A percentile compares a stretch with the other conserved stretches of the same genome.
phyloP scores from a whole-genome alignment of 2,329 filamentous ascomycete species.

The Macrophomina phaseolina region DNA sequence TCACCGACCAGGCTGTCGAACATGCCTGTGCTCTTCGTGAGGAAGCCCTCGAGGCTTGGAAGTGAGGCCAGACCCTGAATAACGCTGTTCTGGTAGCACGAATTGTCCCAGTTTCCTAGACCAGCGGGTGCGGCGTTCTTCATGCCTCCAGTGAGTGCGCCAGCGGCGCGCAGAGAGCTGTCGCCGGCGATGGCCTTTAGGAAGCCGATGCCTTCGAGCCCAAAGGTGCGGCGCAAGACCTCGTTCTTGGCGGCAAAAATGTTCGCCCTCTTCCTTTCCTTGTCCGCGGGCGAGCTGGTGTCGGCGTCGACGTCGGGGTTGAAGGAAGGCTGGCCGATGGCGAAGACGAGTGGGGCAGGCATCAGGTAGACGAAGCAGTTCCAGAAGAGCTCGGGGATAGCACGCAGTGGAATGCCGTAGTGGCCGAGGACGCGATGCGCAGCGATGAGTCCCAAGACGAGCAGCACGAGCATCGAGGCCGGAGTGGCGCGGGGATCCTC shows the following conservation, averaged over 20 bases:
- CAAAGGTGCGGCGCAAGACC: slow-evolving; percentile 43
- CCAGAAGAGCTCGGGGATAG: slow-evolving; percentile 62
- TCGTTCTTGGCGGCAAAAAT: slow-evolving; percentile 42
- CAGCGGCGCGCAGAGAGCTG: slow-evolving; percentile 38
- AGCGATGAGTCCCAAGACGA: slow-evolving; percentile 23
- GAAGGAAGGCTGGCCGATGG: slow-evolving; percentile 52
- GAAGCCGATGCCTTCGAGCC: slow-evolving; percentile 44
- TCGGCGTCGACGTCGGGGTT: slow-evolving; percentile 15
- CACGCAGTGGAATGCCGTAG: slow-evolving; percentile 34
- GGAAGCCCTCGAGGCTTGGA: slow-evolving; percentile 69
- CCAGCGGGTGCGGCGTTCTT: slow-evolving; percentile 58
- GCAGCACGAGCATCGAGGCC: slow-evolving; percentile 21
- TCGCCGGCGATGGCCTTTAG: slow-evolving; percentile 47
- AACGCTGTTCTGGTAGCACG: slow-evolving; percentile 97
- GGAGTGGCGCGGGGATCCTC: slow-evolving; percentile 14
- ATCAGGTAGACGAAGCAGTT: slow-evolving; percentile 63
- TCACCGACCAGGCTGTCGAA: slow-evolving; percentile 46
- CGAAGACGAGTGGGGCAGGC: slow-evolving; percentile 63
- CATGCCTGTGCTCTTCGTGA: slow-evolving; percentile 48
- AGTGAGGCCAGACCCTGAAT: slow-evolving; percentile 81
- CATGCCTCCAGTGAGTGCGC: slow-evolving; percentile 32
- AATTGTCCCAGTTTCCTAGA: slow-evolving; percentile 90
- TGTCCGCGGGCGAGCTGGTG: slow-evolving; percentile 25
- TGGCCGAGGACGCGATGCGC: slow-evolving; percentile 35
- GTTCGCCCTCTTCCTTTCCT: slow-evolving; percentile 29